phyloP scores from a whole-genome alignment of 176 grass and related monocot genomes.

The Coix lacrymajobi region DNA sequence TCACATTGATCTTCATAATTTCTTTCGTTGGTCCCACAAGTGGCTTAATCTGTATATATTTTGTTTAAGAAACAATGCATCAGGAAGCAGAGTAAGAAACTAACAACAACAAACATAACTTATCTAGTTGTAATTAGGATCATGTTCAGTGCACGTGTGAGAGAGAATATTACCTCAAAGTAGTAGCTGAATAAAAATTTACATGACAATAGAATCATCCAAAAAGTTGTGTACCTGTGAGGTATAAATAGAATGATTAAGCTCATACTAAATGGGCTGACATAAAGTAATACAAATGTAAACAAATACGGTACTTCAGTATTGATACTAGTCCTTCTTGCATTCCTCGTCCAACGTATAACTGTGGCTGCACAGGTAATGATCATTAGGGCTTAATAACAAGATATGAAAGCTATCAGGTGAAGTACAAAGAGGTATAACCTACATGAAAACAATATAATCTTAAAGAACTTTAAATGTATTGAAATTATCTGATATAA shows the following conservation, averaged over 20 bases:
- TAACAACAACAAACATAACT: neutral
- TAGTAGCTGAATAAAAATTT: constrained; percentile 98
- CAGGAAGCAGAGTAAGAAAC: neutral
- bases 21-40: constrained; percentile 82
- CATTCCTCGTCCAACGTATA: constrained; percentile 88
- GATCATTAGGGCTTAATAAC: constrained; percentile 10
- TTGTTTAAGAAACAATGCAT: constrained; percentile 18
- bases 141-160: neutral
- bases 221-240: constrained; percentile 84
- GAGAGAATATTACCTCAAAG: constrained; percentile 67
- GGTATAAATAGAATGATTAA: constrained; percentile 29
- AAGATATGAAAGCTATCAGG: neutral
- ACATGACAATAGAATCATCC: constrained; percentile 73
- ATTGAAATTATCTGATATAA: constrained; percentile 1
- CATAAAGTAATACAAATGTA: neutral
- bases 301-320: constrained; percentile 68
- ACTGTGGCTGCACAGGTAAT: constrained; percentile 52
- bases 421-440: neutral
- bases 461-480: neutral
- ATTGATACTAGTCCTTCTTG: constrained; percentile 83
- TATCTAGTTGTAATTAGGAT: constrained; percentile 3
- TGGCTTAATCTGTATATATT: constrained; percentile 83
- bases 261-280: constrained; percentile 22
- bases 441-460: neutral
- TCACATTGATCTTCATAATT: constrained; percentile 87